These are phyloP conservation scores for Phytopythium boreale DNA, from an alignment of 352 stramenopile species.

Conservation along the genomic window DNA sequence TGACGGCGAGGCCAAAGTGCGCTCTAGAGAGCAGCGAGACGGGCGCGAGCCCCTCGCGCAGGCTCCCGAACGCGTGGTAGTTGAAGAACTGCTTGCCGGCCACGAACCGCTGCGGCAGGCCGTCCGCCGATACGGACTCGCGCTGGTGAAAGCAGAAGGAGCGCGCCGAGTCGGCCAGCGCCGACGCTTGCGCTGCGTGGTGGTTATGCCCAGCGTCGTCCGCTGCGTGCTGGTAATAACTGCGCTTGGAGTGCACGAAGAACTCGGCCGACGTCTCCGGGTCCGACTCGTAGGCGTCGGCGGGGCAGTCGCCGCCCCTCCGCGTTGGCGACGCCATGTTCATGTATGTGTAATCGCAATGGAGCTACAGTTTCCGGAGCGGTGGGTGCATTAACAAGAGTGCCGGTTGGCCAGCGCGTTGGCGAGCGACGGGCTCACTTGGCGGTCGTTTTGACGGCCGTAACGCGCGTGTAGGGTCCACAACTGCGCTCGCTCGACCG, in stretches of 20 bases:
- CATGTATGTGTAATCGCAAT: not conserved
- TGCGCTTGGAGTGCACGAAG: constrained; percentile 8
- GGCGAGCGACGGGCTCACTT: not conserved
- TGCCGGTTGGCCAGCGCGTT: not conserved
- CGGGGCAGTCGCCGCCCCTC: constrained; percentile 3
- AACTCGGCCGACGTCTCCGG: constrained; percentile 1
- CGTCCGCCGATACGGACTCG: not conserved
- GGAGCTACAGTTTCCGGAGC: not conserved
- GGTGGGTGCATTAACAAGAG: not conserved
- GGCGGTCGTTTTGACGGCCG: not conserved
- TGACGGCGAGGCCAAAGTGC: constrained; percentile 41
- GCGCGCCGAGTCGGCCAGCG: not conserved
- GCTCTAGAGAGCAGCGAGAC: constrained; percentile 30
- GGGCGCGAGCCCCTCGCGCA: constrained; percentile 33
- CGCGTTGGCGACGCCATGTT: constrained; percentile 1
- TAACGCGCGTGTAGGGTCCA: not conserved
- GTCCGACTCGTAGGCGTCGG: constrained; percentile 2
- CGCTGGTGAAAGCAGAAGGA: constrained; percentile 1
- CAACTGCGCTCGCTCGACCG: not conserved
- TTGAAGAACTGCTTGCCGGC: constrained; percentile 41
- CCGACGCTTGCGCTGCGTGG: not conserved
- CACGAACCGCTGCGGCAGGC: constrained; percentile 19
- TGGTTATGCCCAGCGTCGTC: not conserved
- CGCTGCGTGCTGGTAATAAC: not conserved
- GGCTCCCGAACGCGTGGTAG: constrained; percentile 38